These are phyloP conservation scores for Epithemia pelagica DNA, from an alignment of 108 stramenopile genomes.

Conservation along the genomic window DNA sequence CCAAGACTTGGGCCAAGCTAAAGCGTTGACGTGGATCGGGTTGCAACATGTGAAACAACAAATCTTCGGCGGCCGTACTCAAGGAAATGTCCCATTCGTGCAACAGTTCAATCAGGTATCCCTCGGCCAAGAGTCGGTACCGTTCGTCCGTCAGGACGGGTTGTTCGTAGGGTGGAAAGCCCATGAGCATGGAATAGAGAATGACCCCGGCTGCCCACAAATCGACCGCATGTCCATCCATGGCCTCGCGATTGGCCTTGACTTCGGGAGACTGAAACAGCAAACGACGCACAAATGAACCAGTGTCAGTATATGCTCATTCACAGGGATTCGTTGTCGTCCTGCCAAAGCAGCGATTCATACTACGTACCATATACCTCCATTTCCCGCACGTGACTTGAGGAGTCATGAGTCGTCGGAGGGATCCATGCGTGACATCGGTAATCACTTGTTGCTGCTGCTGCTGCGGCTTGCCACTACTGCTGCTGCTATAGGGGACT, in stretches of 20 bases:
- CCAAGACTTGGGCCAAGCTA: conserved; percentile 72
- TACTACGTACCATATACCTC: conserved; percentile 67
- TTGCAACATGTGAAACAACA: conserved; percentile 81
- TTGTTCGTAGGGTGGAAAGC: conserved; percentile 86
- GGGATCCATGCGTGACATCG: conserved; percentile 9
- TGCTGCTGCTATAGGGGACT: conserved; percentile 62
- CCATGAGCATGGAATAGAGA: conserved; percentile 85
- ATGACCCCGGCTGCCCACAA: conserved; percentile 94
- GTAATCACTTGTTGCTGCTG: neutral
- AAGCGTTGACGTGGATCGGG: conserved; percentile 74
- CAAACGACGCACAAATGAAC: neutral
- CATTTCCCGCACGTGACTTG: conserved; percentile 88
- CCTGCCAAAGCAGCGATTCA: too few relatives aligned
- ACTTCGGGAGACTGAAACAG: conserved; percentile 63
- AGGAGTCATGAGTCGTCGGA: conserved; percentile 46
- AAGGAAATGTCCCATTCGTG: conserved; percentile 76
- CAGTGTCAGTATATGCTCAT: too few relatives aligned
- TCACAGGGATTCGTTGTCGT: too few relatives aligned
- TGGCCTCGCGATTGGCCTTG: conserved; percentile 56
- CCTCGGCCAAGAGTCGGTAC: conserved; percentile 73
- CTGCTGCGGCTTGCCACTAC: too few relatives aligned
- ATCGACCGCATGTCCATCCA: conserved; percentile 88
- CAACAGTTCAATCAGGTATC: conserved; percentile 72
- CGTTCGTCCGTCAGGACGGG: conserved; percentile 60
- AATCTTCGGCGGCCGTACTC: conserved; percentile 70